These are phyloP conservation scores for Mucor indicus DNA, from an alignment of 371 early-diverging fungal genomes.

Conservation along the genomic window DNA sequence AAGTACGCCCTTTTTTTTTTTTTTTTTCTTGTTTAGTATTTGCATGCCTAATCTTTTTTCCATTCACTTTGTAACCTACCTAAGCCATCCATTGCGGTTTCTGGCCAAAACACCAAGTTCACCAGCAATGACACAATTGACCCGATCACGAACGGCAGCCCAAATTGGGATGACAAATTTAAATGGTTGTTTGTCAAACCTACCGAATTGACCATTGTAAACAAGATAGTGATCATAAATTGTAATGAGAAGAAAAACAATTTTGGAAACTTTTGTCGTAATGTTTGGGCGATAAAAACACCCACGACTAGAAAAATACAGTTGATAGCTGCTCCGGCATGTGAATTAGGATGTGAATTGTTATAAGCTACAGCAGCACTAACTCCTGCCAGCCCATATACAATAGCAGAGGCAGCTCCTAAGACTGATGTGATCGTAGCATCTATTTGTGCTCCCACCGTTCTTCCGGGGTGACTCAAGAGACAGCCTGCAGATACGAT, in stretches of 20 bases:
- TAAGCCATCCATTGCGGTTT: conserved; percentile 43
- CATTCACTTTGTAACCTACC: conserved; percentile 12
- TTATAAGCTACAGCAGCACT: conserved; percentile 26
- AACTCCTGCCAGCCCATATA: conserved; percentile 34
- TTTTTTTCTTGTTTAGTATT: too few species aligned
- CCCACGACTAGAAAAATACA: conserved; percentile 17
- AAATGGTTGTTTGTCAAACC: conserved; percentile 1
- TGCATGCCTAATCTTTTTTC: background rate
- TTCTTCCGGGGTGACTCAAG: conserved; percentile 45
- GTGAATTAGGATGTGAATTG: conserved; percentile 9
- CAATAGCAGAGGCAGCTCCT: conserved; percentile 30
- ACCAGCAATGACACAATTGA: conserved; percentile 18
- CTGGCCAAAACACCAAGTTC: conserved; percentile 40
- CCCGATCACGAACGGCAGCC: conserved; percentile 18
- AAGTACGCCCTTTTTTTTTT: conserved; percentile 37
- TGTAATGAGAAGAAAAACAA: conserved; percentile 21
- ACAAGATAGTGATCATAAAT: conserved; percentile 20
- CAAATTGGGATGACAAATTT: conserved; percentile 12
- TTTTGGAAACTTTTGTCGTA: conserved; percentile 19
- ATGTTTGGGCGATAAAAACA: conserved; percentile 16
- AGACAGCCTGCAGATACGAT: conserved; percentile 39
- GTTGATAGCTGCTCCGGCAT: conserved; percentile 10
- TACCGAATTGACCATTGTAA: conserved; percentile 11
- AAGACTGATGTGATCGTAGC: conserved; percentile 35
- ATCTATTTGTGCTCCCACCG: conserved; percentile 42